phyloP scores from a whole-genome alignment of 2,329 filamentous ascomycete species.

The Scopulariopsis brevicaulis region DNA sequence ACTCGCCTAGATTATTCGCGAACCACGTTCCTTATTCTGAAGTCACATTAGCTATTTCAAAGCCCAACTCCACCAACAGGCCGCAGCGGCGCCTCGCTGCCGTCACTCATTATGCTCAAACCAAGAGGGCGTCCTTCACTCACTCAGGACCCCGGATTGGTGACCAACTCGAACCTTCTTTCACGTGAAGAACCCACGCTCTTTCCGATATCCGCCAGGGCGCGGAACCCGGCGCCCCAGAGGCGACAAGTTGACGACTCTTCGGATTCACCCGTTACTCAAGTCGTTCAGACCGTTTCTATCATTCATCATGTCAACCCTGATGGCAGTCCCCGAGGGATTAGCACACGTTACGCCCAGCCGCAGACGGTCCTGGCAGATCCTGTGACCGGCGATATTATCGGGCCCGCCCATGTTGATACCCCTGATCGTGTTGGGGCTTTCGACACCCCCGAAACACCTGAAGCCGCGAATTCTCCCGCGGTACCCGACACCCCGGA shows the following conservation, averaged over 20 bases:
- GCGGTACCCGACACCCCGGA: background rate
- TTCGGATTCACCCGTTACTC: constrained; percentile 21
- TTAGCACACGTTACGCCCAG: constrained; percentile 21
- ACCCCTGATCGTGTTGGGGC: background rate
- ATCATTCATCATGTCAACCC: constrained; percentile 40
- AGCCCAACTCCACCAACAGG: background rate
- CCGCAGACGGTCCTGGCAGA: constrained; percentile 1
- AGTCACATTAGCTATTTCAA: background rate
- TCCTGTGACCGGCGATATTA: background rate
- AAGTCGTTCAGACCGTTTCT: constrained; percentile 42
- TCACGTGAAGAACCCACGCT: constrained; percentile 11
- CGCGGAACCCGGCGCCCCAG: background rate
- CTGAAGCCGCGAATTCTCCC: background rate
- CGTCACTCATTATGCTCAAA: constrained; percentile 33
- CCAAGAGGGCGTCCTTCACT: constrained; percentile 34
- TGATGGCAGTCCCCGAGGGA: constrained; percentile 29
- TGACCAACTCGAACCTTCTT: constrained; percentile 19
- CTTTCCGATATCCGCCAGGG: background rate
- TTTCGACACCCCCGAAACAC: background rate
- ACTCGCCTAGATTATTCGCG: background rate
- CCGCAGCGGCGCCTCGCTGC: constrained; percentile 6
- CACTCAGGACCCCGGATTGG: constrained; percentile 29
- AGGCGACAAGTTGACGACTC: constrained; percentile 1
- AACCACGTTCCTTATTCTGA: background rate
- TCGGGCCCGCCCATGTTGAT: background rate